Evolutionary conservation across 2,329 filamentous ascomycete species (phyloP), one percentile per base, ranked within the genome.

Genomic region (Teratosphaeria epicoccoides): DNA sequence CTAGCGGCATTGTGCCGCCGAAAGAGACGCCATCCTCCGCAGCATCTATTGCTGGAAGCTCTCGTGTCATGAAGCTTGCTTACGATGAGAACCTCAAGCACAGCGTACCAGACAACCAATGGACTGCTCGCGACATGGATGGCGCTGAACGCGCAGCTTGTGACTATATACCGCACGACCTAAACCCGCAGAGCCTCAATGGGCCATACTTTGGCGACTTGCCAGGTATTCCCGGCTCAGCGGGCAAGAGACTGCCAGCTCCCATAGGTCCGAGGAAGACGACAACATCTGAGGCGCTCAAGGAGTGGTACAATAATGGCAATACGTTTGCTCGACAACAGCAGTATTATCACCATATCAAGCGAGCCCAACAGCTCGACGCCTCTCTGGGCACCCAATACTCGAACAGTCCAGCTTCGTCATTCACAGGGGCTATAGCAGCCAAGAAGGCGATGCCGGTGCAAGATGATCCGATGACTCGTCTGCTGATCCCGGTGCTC

Each of bases 401-500:
- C 47, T 50, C 22, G 24, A 45, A 20, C 10, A 47, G 40, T 11
- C 22, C 54, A 20, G 10, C 25, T 25, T 24, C 43, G 23, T 28
- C 25, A 29, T 43, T 20, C 10, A 44, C 55, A 22, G 49, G 45
- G 28, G 45, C 46, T 20, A 50, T 51, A 17, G 44, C 45, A 11
- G 43, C 29, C 22, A 48, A 44, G 24, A 17, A 47, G 45, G 29
- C 12, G 4, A 40, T 44, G 43, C 49, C 55, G 17, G 51, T 47
- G 14, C 12, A 37, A 14, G 51, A 55, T 33, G 47, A 45, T 33
- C 51, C 55, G 14, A 66, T 66, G 20, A 71, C 67, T 17, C 66
- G 64, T 29, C 52, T 70, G 3, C 68, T 74, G 49, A 64, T 73
- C 6, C 66, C 70, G 2, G 55, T 74, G 10, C 67, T 70, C 47